phyloP scores from a whole-genome alignment of 2,329 filamentous ascomycete species.

The Fusarium xyrophilum region DNA sequence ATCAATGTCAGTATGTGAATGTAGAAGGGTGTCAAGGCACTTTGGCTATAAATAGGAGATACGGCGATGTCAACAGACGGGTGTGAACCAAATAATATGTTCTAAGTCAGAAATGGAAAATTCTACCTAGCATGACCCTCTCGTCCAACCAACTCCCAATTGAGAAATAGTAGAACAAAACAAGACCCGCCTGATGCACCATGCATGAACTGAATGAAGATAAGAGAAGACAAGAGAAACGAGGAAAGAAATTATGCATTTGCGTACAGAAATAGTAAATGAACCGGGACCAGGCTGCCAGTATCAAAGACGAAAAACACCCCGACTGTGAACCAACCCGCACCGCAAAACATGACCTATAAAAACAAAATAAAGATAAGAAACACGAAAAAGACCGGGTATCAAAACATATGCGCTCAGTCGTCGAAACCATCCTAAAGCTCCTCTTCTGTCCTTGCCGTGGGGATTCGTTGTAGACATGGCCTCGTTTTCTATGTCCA shows the following conservation, averaged over 20 bases:
- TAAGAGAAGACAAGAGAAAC: not conserved
- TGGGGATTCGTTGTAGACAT: conserved; percentile 17
- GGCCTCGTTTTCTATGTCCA: conserved; percentile 1
- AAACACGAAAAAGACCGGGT: conserved; percentile 32
- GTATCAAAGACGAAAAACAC: conserved; percentile 21
- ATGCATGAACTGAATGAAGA: conserved; percentile 14
- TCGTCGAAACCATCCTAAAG: conserved; percentile 31
- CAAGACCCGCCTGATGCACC: conserved; percentile 19
- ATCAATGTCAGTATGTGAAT: not conserved
- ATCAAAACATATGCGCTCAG: conserved; percentile 38
- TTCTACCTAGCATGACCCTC: not conserved
- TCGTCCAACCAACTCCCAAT: conserved; percentile 38
- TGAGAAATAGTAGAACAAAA: conserved; percentile 18
- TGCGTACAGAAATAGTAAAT: conserved; percentile 1
- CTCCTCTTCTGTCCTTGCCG: conserved; percentile 10
- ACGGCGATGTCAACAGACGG: no score
- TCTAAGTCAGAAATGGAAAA: not conserved
- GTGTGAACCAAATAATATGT: not conserved
- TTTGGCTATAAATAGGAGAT: not conserved
- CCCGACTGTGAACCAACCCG: conserved; percentile 20
- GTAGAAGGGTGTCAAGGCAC: not conserved
- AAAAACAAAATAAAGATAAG: conserved; percentile 19
- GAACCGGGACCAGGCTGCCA: conserved; percentile 8
- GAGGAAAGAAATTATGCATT: conserved; percentile 8
- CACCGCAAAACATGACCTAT: conserved; percentile 27